These are phyloP conservation scores for Hemileia vastatrix DNA, from an alignment of 1,284 basidiomycete species.

Conservation along the genomic window DNA sequence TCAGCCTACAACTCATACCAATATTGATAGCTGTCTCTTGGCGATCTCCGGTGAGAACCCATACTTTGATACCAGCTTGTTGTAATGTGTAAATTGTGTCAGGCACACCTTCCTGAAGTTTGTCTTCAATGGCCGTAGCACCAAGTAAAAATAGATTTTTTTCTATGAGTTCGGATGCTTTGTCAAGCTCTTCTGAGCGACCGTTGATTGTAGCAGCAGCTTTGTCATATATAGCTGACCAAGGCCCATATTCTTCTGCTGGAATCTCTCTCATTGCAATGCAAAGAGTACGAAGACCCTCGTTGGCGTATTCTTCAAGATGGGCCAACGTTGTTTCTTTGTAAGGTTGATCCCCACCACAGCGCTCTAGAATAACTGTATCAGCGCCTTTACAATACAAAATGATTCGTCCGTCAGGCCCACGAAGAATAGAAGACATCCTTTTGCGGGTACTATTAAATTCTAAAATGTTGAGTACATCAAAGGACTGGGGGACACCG, in stretches of 20 bases:
- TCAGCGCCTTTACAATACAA: constrained; percentile 96
- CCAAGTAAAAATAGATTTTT: constrained; percentile 84
- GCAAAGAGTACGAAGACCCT: constrained; percentile 92
- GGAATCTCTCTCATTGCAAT: constrained; percentile 85
- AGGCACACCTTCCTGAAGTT: constrained; percentile 95
- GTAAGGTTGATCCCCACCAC: constrained; percentile 64
- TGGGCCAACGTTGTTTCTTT: constrained; percentile 78
- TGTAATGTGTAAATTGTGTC: constrained; percentile 96
- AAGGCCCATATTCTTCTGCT: constrained; percentile 79
- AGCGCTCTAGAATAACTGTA: constrained; percentile 84
- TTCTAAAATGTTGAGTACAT: constrained; percentile 93
- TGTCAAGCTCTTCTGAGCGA: constrained; percentile 83
- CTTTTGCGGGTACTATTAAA: constrained; percentile 97
- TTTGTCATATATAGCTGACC: constrained; percentile 76
- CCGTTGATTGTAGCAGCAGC: constrained; percentile 87
- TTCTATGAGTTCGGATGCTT: constrained; percentile 91
- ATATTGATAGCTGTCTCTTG: constrained; percentile 99
- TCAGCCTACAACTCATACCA: constrained; percentile 89
- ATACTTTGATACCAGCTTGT: constrained; percentile 96
- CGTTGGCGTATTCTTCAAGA: constrained; percentile 95
- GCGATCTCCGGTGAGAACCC: constrained; percentile 95
- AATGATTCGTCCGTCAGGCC: constrained; percentile 82
- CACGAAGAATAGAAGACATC: constrained; percentile 88
- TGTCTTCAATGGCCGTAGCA: constrained; percentile 97
- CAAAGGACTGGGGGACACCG: constrained; percentile 66